phyloP scores from a whole-genome alignment of 2,329 filamentous ascomycete genomes.

The Neophaeococcomyces mojaviensis region DNA sequence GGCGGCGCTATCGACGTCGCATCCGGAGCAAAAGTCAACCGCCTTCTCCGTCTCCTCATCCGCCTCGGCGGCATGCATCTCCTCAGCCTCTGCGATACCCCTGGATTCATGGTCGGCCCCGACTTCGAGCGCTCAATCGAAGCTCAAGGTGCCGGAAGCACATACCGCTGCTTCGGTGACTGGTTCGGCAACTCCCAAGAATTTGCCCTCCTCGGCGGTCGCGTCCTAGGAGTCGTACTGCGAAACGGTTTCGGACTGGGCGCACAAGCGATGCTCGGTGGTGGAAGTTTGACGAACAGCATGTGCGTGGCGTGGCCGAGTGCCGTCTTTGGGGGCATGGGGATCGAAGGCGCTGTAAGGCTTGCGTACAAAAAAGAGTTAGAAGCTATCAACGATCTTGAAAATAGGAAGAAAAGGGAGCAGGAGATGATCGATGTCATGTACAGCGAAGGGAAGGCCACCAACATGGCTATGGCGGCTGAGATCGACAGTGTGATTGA shows the following conservation, averaged over 20 bases:
- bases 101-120: slow-evolving; percentile 17
- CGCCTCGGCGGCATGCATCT: slow-evolving; percentile 17
- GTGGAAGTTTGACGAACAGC: slow-evolving; percentile 17
- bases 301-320: slow-evolving; percentile 18
- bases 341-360: slow-evolving; percentile 16
- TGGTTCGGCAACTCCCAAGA: slow-evolving; percentile 17
- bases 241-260: slow-evolving; percentile 17
- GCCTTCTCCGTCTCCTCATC: slow-evolving; percentile 16
- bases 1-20: slow-evolving; percentile 16
- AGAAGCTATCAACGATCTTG: slow-evolving; percentile 14
- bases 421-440: slow-evolving; percentile 18
- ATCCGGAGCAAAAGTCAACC: slow-evolving; percentile 17
- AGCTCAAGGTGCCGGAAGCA: slow-evolving; percentile 16
- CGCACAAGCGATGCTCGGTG: slow-evolving; percentile 17
- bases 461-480: slow-evolving; percentile 15
- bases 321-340: slow-evolving; percentile 17
- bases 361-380: slow-evolving; percentile 16
- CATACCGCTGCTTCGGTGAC: slow-evolving; percentile 18
- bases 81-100: slow-evolving; percentile 18
- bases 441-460: slow-evolving; percentile 15
- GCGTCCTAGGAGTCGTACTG: slow-evolving; percentile 14
- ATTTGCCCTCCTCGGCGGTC: slow-evolving; percentile 14
- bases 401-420: slow-evolving; percentile 14
- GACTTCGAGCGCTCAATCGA: slow-evolving; percentile 16
- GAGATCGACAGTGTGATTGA: slow-evolving; percentile 18